Conservation (phyloP, 768 basidiomycete genomes). For the Dacryopinax spathularia region DNA sequence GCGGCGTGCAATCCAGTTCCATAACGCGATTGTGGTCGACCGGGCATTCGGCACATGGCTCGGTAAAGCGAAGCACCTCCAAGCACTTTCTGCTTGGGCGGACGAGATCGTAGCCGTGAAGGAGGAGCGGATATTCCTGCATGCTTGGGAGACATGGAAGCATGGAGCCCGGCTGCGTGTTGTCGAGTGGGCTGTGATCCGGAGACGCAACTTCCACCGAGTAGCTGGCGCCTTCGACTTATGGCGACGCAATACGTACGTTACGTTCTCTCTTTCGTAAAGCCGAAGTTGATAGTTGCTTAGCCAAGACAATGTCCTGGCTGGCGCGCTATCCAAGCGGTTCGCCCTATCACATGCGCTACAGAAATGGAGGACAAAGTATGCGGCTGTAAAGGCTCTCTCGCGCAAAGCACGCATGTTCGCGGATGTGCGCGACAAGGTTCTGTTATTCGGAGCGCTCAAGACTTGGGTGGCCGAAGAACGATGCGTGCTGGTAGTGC, state of each 20-base stretch:
- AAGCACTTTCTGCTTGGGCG: neutral
- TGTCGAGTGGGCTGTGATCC: neutral
- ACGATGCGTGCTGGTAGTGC: neutral
- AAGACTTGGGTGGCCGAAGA: neutral
- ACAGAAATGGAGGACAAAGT: neutral
- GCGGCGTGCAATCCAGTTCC: slow-evolving; percentile 26
- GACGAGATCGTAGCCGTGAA: neutral
- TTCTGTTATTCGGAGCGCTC: neutral
- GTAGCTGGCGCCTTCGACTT: neutral
- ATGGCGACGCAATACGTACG: neutral
- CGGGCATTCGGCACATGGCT: neutral
- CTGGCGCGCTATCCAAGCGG: neutral
- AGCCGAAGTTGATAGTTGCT: neutral
- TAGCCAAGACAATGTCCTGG: neutral
- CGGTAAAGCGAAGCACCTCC: neutral
- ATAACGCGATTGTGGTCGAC: neutral
- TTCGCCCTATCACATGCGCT: neutral
- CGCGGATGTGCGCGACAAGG: neutral
- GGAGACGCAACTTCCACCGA: neutral
- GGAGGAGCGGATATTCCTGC: neutral
- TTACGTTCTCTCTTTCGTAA: neutral
- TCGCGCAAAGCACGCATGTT: neutral
- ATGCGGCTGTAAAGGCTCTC: neutral
- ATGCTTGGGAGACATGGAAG: neutral
- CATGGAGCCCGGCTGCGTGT: neutral